phyloP scores from a whole-genome alignment of 345 rosid genomes.

The Eucalyptus shirleyi region DNA sequence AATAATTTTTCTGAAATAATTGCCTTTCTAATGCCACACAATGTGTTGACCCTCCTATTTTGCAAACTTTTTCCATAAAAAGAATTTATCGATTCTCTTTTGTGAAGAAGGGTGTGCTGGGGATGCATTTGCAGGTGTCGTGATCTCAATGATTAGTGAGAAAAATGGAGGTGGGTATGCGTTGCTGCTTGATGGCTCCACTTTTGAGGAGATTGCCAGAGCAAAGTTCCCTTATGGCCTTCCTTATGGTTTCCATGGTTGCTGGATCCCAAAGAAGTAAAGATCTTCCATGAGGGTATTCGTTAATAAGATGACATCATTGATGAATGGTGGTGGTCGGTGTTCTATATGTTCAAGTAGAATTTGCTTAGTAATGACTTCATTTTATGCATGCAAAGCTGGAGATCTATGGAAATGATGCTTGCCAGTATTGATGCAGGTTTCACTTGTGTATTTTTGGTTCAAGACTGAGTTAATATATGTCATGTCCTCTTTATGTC shows the following conservation, averaged over 20 bases:
- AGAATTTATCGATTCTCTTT: background rate
- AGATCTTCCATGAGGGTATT: background rate
- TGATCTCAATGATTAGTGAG: slow-evolving; percentile 64
- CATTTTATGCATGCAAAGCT: background rate
- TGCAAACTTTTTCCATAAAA: background rate
- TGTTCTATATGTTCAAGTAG: background rate
- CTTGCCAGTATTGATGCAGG: background rate
- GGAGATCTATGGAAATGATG: background rate
- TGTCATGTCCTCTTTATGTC: too few relatives aligned
- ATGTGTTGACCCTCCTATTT: background rate
- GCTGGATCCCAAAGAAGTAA: slow-evolving; percentile 62
- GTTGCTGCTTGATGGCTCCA: slow-evolving; percentile 56
- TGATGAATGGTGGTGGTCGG: background rate
- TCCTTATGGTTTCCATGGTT: slow-evolving; percentile 92
- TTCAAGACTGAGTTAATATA: too few relatives aligned
- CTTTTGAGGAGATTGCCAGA: slow-evolving; percentile 82
- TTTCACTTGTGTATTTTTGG: background rate
- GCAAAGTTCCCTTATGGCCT: slow-evolving; percentile 64
- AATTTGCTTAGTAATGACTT: too few relatives aligned
- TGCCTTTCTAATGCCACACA: background rate
- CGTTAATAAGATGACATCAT: background rate
- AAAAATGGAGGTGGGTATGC: slow-evolving; percentile 79
- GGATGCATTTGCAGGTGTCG: slow-evolving; percentile 42
- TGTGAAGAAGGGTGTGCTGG: background rate
- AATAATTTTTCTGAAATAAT: background rate